phyloP scores from a whole-genome alignment of 345 rosid species.

The Lepidium didymum region DNA sequence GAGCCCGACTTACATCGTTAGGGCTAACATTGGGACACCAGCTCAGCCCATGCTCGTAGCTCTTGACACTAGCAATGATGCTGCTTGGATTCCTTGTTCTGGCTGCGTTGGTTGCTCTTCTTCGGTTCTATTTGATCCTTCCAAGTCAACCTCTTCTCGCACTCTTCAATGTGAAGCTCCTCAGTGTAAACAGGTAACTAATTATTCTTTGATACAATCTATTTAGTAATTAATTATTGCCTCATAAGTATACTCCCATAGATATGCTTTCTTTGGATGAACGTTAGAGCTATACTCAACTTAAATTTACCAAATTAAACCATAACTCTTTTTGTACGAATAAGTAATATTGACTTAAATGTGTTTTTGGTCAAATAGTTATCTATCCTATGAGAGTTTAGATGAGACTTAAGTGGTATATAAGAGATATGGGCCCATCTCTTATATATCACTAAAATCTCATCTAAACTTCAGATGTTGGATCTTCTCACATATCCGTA shows the following conservation, averaged over 20 bases:
- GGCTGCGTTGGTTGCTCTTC: conserved; percentile 82
- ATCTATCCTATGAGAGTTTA: too few species aligned
- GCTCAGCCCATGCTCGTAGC: conserved; percentile 81
- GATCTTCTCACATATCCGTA: too few species aligned
- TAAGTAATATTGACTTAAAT: too few species aligned
- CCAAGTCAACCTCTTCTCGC: conserved; percentile 50
- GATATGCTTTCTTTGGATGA: not conserved
- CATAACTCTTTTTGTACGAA: too few species aligned
- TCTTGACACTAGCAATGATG: conserved; percentile 86
- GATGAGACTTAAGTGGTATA: too few species aligned
- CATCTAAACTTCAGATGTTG: too few species aligned
- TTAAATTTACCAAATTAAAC: not conserved
- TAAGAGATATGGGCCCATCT: too few species aligned
- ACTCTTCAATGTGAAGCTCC: conserved; percentile 54
- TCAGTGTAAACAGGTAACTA: conserved; percentile 72
- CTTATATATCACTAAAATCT: too few species aligned
- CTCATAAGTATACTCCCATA: not conserved
- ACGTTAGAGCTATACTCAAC: not conserved
- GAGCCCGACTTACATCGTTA: conserved; percentile 76
- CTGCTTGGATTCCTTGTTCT: conserved; percentile 74
- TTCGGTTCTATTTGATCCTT: conserved; percentile 37
- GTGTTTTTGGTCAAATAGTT: too few species aligned
- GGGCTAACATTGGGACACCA: conserved; percentile 75
- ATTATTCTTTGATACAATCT: not conserved
- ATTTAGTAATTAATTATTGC: not conserved